Percentiles rank a stretch among this genome's conserved stretches.
phyloP scores from a whole-genome alignment of 139 green algal genomes.

The Gonium pectorale region DNA sequence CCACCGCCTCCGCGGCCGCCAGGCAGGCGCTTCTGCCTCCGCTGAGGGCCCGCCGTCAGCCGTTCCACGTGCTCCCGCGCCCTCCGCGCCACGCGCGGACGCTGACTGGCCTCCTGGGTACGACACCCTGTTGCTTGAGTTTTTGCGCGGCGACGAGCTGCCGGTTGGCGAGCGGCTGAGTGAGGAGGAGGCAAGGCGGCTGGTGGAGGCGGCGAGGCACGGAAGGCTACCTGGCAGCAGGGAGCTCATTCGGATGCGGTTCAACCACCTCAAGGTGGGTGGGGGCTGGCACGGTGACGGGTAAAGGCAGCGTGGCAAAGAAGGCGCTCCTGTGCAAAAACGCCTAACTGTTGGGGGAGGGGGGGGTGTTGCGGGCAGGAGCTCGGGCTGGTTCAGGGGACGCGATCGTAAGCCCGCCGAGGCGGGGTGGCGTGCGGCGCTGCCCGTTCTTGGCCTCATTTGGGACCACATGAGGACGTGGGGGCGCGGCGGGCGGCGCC shows the following conservation, averaged over 20 bases:
- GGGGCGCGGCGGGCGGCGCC: too few relatives aligned
- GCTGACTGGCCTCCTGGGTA: constrained; percentile 36
- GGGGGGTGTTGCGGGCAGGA: too few relatives aligned
- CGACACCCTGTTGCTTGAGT: not conserved
- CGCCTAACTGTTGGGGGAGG: too few relatives aligned
- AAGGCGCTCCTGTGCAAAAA: too few relatives aligned
- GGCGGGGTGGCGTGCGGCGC: too few relatives aligned
- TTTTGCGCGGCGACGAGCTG: not conserved
- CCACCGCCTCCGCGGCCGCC: not conserved
- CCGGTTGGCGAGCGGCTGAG: not conserved
- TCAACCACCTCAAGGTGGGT: constrained; percentile 16
- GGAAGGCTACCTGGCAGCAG: constrained; percentile 19
- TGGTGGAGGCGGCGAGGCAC: constrained; percentile 25
- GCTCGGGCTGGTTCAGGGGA: too few relatives aligned
- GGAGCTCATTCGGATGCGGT: constrained; percentile 22
- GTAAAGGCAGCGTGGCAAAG: too few relatives aligned
- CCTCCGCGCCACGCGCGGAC: not conserved
- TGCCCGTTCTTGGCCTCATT: too few relatives aligned
- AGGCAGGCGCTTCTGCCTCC: not conserved
- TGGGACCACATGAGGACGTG: too few relatives aligned
- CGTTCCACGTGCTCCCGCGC: not conserved
- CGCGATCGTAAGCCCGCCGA: too few relatives aligned
- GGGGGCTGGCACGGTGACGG: too few relatives aligned
- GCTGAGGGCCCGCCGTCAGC: not conserved
- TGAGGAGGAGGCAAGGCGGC: not conserved